Base-by-base conservation (phyloP, 2,329 filamentous ascomycete species). In the Phialemoniopsis sp. region DNA sequence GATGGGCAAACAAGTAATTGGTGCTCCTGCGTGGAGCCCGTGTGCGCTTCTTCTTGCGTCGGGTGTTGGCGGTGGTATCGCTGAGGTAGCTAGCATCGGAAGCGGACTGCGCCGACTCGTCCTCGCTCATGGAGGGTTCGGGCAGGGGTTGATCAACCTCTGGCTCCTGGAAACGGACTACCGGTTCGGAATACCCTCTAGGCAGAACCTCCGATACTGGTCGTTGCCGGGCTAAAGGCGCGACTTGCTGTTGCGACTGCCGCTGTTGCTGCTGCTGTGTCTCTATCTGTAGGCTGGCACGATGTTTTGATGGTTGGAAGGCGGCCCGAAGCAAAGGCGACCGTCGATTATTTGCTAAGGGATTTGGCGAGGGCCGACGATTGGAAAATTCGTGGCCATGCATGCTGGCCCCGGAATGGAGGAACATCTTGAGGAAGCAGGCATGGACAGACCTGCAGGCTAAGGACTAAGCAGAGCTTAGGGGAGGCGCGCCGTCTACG, bases 1-100 rank as follows among this genome's bases (percentile, higher is more conserved):
- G 84, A 46, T 85, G 82, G 32, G 83, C 85, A 31, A 89, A 69
- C 38, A 78, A 70, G 56, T 77, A 89, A 7, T 70, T 73, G 3
- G 81, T 86, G 54, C 76, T 81, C 37, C 70, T 73, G 43, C 78
- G 70, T 5, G 65, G 60, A 1, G 60, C 50, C 9, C 70, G 68
- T 52, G 63, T 65, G 40, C 59, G 65, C 26, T 57, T 60, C 37
- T 60, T 54, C 13, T 58, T 58, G 18, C 52, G 45, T 36, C 55
- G 53, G 42, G 63, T 64, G 17, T 55, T 46, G 10, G 52, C 13
- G 4, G 47, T 43, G 17, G 55, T 54, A 34, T 61, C 62, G 32
- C 64, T 64, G 14, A 56, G 58, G 41, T 75, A 72, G 50, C 70
- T 75, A 19, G 67, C 48, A 37, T 73, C 68, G 10, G 64, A 65